Evolutionary conservation across 805 yeast genomes (phyloP).

Genomic region (Monosporozyma siamensis): DNA sequence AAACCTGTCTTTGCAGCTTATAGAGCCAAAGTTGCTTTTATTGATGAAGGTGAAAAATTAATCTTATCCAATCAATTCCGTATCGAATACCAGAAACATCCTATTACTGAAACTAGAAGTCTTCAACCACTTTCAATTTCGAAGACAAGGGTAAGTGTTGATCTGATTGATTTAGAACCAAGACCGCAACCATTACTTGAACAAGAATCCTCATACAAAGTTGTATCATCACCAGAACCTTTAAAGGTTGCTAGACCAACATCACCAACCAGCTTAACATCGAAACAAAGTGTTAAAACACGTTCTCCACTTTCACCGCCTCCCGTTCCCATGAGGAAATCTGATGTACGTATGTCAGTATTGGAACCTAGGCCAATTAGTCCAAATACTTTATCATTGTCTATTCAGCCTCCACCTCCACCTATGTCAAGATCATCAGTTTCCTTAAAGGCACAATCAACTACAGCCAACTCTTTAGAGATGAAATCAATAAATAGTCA

Average conservation of each 20-base stretch:
- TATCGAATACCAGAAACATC: background rate
- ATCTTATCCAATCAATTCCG: slow-evolving; percentile 27
- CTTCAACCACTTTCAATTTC: background rate
- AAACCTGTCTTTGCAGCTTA: slow-evolving; percentile 86
- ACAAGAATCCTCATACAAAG: background rate
- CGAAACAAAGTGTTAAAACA: background rate
- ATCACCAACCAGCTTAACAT: background rate
- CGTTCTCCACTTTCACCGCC: slow-evolving; percentile 1
- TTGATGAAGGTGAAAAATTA: slow-evolving; percentile 55
- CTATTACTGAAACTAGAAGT: slow-evolving; percentile 2
- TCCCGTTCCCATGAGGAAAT: background rate
- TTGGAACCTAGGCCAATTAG: slow-evolving; percentile 1
- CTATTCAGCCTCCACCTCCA: slow-evolving; percentile 13
- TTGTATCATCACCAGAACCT: background rate
- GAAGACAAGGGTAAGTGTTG: background rate
- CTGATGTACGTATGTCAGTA: background rate
- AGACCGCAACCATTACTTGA: background rate
- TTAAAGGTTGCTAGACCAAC: background rate
- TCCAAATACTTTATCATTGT: no score
- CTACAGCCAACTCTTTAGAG: background rate
- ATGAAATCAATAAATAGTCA: background rate
- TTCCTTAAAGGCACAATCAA: background rate
- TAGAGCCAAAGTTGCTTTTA: slow-evolving; percentile 52
- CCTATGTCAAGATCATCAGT: slow-evolving; percentile 3
- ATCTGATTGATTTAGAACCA: background rate